Percentiles rank a stretch among this genome's conserved stretches.
Evolutionary conservation across 768 basidiomycete genomes (phyloP).

Genomic region (Daedaleopsis nitida): DNA sequence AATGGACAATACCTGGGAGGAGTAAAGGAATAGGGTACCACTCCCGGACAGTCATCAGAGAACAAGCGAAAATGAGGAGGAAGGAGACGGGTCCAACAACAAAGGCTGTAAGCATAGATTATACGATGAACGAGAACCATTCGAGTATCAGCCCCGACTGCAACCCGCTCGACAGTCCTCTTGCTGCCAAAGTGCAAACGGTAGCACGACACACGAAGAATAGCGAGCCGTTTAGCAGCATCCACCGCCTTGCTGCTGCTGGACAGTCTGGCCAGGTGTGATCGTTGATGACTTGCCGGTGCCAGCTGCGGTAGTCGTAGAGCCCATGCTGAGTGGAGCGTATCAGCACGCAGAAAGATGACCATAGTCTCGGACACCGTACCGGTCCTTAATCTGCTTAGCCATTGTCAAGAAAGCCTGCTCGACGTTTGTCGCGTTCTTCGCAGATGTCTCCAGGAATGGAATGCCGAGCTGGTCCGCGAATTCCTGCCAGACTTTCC

Average conservation of each 20-base stretch:
- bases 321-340: constrained; percentile 67
- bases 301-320: constrained; percentile 66
- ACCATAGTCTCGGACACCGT: constrained; percentile 21
- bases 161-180: constrained; percentile 5
- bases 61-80: constrained; percentile 10
- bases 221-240: constrained; percentile 67
- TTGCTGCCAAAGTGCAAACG: not conserved
- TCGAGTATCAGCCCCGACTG: constrained; percentile 19
- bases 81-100: constrained; percentile 29
- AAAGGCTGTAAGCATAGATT: constrained; percentile 33
- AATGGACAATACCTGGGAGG: constrained; percentile 9
- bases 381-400: constrained; percentile 94
- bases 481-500: constrained; percentile 63
- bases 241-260: constrained; percentile 68
- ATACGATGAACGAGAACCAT: constrained; percentile 26
- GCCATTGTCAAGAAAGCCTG: constrained; percentile 99
- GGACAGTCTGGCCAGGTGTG: constrained; percentile 82
- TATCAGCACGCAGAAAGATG: not conserved
- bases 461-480: constrained; percentile 92
- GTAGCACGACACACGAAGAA: constrained; percentile 1
- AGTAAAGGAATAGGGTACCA: constrained; percentile 4
- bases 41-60: constrained; percentile 16
- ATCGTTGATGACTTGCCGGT: constrained; percentile 82
- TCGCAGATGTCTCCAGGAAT: constrained; percentile 99
- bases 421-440: constrained; percentile 98